phyloP scores from a whole-genome alignment of 768 basidiomycete species.

The Ephemerocybe angulata region DNA sequence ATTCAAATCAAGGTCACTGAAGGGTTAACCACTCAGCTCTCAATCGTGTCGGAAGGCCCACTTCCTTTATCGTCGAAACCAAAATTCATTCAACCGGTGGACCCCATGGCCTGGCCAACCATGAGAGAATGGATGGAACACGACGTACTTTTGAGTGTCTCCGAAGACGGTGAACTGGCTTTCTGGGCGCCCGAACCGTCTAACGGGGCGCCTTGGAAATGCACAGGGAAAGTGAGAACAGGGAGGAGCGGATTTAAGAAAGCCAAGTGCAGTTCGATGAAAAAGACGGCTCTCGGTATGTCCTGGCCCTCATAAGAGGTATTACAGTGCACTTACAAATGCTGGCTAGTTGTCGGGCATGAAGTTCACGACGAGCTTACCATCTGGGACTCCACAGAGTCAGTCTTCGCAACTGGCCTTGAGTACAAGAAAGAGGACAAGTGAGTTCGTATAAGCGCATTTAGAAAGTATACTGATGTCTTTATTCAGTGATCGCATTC shows the following conservation, averaged over 20 bases:
- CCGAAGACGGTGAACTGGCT: conserved; percentile 70
- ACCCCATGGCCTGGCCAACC: conserved; percentile 81
- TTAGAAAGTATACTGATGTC: neutral
- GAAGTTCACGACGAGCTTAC: conserved; percentile 74
- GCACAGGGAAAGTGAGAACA: conserved; percentile 74
- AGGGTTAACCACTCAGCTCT: conserved; percentile 33
- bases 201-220: conserved; percentile 47
- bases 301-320: conserved; percentile 1
- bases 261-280: conserved; percentile 84
- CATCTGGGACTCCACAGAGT: conserved; percentile 95
- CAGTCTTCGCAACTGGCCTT: conserved; percentile 87
- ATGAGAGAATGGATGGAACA: conserved; percentile 40
- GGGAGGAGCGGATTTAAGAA: conserved; percentile 59
- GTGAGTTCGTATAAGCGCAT: conserved; percentile 34
- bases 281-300: conserved; percentile 84
- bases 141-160: conserved; percentile 79
- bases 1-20: conserved; percentile 49
- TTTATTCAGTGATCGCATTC: conserved; percentile 51
- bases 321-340: neutral
- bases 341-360: conserved; percentile 51
- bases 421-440: conserved; percentile 65
- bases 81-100: conserved; percentile 68
- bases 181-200: conserved; percentile 72
- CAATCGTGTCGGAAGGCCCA: conserved; percentile 43
- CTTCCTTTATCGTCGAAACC: conserved; percentile 52